phyloP scores from a whole-genome alignment of 805 yeast species.

The Saccharomycopsis vini region DNA sequence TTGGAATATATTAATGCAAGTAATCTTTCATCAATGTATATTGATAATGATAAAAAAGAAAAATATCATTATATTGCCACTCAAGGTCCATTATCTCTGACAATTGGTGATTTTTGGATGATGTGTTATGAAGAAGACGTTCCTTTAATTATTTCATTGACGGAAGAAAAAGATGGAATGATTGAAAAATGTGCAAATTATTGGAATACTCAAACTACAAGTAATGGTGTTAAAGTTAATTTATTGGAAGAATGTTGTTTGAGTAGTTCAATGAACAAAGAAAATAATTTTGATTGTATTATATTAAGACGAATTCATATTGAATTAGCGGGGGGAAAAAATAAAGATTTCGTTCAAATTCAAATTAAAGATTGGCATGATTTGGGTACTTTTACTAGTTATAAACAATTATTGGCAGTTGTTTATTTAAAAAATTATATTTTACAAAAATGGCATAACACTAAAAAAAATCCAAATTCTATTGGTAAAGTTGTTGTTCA shows the following conservation, averaged over 20 bases:
- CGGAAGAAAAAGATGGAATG: conserved; percentile 68
- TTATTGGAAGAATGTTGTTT: conserved; percentile 13
- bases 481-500: conserved; percentile 49
- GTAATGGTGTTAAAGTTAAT: conserved; percentile 18
- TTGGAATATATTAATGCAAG: conserved; percentile 84
- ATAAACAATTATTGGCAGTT: conserved; percentile 22
- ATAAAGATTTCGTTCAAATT: conserved; percentile 56
- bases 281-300: no score
- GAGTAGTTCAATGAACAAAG: conserved; percentile 5
- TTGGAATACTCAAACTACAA: conserved; percentile 54
- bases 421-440: conserved; percentile 11
- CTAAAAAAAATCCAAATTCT: background rate
- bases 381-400: conserved; percentile 50
- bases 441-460: background rate
- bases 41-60: background rate
- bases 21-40: conserved; percentile 35
- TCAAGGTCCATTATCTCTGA: conserved; percentile 75
- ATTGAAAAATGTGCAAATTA: conserved; percentile 75
- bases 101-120: conserved; percentile 80
- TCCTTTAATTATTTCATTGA: conserved; percentile 64
- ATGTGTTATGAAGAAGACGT: conserved; percentile 56
- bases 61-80: conserved; percentile 56
- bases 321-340: conserved; percentile 22
- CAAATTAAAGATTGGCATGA: conserved; percentile 82
- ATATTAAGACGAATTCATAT: background rate